Evolutionary conservation across 139 green algal genomes (phyloP), one percentile per base, ranked within the genome.

Genomic region (Coelastrella sp.): DNA sequence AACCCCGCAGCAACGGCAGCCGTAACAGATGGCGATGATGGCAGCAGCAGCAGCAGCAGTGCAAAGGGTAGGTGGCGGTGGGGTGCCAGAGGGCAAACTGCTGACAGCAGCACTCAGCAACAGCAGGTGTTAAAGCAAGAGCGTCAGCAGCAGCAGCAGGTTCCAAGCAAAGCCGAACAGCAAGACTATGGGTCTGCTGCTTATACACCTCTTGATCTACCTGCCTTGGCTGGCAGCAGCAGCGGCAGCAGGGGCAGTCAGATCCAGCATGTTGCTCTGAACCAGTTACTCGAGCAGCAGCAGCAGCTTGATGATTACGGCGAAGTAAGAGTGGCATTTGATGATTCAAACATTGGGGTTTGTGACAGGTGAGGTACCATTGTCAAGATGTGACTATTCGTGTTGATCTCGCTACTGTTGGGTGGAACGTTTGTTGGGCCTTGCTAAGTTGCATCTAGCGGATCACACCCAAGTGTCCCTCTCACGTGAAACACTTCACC

Each of bases 61-160:
- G 77, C 23, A 8, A 77, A 22, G 13, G 6, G 7, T 68, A 68
- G 60, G 58, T 60, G 57, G 17, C 56, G 54, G 6, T 2, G 3
- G 17, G 22, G 13, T 13, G 60, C 4, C 7, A 73, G 58, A 59
- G 19, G 80, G 4, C 59, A 23, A 61, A 57, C 10, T 14, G 80
- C 3, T 47, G 32, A 47, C 32, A 47, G 32, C 32, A 47, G 32
- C 32, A 73, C 32, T 47, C 79, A 85, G 58, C 79, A 73, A 20
- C 13, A 73, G 73, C 19, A 73, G 19, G 6, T 47, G 32, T 47
- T 1, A 1, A 47, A 86, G 58, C 60, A 59, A 22, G 57, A 86
- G 57, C 54, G 76, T 59, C 80, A 75, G 80, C 80, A 86, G 23
- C 60, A 86, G 60, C 80, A 74, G 23, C n/a, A 20, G 13, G 32